Evolutionary conservation across 202 grass and related monocot species (phyloP), one percentile per base, ranked within the genome.

Genomic region (Setaria italica): DNA sequence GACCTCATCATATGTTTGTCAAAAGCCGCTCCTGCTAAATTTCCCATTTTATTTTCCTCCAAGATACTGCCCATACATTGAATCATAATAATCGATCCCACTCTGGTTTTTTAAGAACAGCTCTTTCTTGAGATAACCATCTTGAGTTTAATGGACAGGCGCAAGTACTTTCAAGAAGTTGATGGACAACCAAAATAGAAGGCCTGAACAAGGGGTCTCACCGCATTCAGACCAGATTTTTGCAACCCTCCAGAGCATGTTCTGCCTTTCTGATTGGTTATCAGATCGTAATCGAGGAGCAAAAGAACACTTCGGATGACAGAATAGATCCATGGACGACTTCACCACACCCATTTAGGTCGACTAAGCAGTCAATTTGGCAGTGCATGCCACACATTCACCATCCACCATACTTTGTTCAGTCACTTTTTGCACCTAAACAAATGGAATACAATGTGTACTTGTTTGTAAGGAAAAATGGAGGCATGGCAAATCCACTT

Each of bases 111-210:
- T 41, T 41, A 39, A 67, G 49, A 70, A 41, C 13, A 65, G 12
- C 70, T 65, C 2, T 76, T 88, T 78, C 25, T 89, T 86, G 4
- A 82, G 49, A 11, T 83, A 78, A 89, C 78, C 42, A 48, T 56
- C 21, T 78, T 83, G 79, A 45, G 49, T 57, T 79, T 74, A 72
- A 87, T 87, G 67, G 83, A 75, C 80, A 94, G 94, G 91, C 35
- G 43, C 60, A 90, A 88, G 16, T 97, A 92, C 80, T 97, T 97
- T 68, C 83, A 45, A 80, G 87, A 97, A 87, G 57, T 89, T 41
- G 80, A 82, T 56, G 55, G 43, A 64, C 84, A 79, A 80, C 88
- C 89, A 17, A 85, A 84, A 74, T 82, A 70, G 81, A 82, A 84
- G 81, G 70, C 66, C 51, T 43, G 14, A 83, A 66, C 55, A 47